Percentiles rank a stretch among this genome's conserved stretches.
Conservation (phyloP, 164 flowering plant genomes). For the Sextonia rubra region DNA sequence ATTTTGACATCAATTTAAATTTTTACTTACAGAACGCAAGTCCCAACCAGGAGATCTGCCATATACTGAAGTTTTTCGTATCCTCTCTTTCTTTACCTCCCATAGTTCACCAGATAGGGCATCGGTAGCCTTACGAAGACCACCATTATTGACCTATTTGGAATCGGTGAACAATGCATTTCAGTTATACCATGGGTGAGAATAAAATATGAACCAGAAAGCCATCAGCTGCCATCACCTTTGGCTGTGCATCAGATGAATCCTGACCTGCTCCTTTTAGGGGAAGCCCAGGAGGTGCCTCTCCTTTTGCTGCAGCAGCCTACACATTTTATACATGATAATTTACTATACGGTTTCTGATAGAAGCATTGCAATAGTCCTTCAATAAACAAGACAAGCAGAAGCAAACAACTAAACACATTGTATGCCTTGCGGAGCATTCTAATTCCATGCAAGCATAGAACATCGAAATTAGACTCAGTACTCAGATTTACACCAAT, state of each 20-base stretch:
- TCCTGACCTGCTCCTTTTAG: conserved; percentile 90
- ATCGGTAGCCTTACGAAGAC: conserved; percentile 66
- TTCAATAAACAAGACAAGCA: background rate
- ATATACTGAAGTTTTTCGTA: conserved; percentile 60
- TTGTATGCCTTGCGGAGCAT: background rate
- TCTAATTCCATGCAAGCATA: background rate
- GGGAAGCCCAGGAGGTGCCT: conserved; percentile 96
- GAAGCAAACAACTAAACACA: background rate
- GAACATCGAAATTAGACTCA: background rate
- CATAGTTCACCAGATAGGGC: conserved; percentile 95
- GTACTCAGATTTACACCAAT: no score
- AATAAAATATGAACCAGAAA: background rate
- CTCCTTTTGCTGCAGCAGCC: conserved; percentile 98
- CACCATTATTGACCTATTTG: conserved; percentile 63
- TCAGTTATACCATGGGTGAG: background rate
- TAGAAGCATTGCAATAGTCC: background rate
- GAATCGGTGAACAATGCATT: conserved; percentile 1
- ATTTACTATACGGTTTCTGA: background rate
- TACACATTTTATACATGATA: conserved; percentile 15
- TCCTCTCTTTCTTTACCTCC: conserved; percentile 82
- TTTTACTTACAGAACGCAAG: conserved; percentile 83
- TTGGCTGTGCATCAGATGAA: conserved; percentile 73
- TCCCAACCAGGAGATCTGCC: conserved; percentile 96
- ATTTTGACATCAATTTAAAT: background rate
- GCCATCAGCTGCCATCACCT: conserved; percentile 34